These are phyloP conservation scores for Millerozyma acaciae DNA, from an alignment of 805 yeast genomes.

Conservation along the genomic window DNA sequence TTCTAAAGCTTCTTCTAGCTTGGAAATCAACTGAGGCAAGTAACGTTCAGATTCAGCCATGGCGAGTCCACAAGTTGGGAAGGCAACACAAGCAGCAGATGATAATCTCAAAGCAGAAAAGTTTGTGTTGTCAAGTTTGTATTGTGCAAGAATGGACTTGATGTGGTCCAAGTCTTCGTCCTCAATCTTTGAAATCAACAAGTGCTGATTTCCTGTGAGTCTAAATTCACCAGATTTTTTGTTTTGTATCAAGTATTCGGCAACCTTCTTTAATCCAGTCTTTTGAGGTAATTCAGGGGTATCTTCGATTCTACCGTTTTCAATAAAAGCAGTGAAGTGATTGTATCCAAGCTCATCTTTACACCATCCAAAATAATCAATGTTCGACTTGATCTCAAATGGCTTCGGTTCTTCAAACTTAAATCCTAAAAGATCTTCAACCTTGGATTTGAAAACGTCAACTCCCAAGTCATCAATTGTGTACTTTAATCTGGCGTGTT, in stretches of 20 bases:
- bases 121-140: constrained; percentile 78
- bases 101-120: constrained; percentile 83
- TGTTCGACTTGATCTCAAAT: constrained; percentile 78
- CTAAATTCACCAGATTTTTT: constrained; percentile 78
- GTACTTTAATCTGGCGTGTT: constrained; percentile 96
- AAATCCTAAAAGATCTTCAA: constrained; percentile 79
- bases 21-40: constrained; percentile 75
- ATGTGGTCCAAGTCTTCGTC: constrained; percentile 63
- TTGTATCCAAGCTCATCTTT: constrained; percentile 78
- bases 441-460: constrained; percentile 72
- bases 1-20: constrained; percentile 82
- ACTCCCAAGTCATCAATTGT: constrained; percentile 94
- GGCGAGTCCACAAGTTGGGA: constrained; percentile 98
- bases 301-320: constrained; percentile 94
- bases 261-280: constrained; percentile 77
- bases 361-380: constrained; percentile 92
- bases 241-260: constrained; percentile 56
- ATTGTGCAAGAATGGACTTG: constrained; percentile 62
- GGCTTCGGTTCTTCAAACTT: constrained; percentile 66
- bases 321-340: constrained; percentile 92
- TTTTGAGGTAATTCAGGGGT: constrained; percentile 87
- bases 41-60: constrained; percentile 98
- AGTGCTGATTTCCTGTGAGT: constrained; percentile 94
- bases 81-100: constrained; percentile 95
- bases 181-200: constrained; percentile 66